Conservation (phyloP, 768 basidiomycete species). For the Hericium erinaceus region DNA sequence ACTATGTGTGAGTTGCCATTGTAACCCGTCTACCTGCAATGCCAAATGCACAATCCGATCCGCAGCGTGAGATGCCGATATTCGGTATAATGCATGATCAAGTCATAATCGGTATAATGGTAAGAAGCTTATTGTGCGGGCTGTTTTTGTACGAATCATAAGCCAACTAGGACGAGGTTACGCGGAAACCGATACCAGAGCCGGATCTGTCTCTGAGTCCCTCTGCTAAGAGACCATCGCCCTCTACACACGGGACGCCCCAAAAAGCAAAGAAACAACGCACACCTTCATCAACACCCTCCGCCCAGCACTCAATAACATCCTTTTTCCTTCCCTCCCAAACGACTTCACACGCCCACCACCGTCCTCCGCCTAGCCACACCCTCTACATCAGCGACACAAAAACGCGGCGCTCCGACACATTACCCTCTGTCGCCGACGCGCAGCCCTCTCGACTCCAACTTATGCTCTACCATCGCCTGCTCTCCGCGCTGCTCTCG, state of each 20-base stretch:
- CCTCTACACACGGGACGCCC: constrained; percentile 17
- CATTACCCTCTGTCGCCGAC: constrained; percentile 50
- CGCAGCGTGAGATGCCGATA: constrained; percentile 75
- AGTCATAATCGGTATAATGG: constrained; percentile 68
- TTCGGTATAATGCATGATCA: constrained; percentile 63
- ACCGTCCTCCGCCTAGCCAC: constrained; percentile 2
- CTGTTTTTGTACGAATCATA: not conserved
- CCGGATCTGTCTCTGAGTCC: not conserved
- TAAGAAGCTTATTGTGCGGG: constrained; percentile 21
- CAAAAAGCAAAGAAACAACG: constrained; percentile 21
- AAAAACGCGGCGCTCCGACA: constrained; percentile 49
- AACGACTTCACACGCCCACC: not conserved
- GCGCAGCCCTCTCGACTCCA: constrained; percentile 54
- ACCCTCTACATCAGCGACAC: constrained; percentile 50
- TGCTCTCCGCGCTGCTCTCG: constrained; percentile 43
- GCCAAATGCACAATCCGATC: constrained; percentile 2
- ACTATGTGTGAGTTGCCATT: constrained; percentile 36
- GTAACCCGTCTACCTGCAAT: not conserved
- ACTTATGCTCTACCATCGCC: constrained; percentile 68
- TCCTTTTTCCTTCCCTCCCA: constrained; percentile 14
- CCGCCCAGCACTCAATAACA: constrained; percentile 6
- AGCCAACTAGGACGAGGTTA: constrained; percentile 42
- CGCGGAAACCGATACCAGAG: constrained; percentile 15
- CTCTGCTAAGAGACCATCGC: constrained; percentile 12
- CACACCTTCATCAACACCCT: constrained; percentile 6